Percentiles rank a stretch among this genome's conserved stretches.
phyloP scores from a whole-genome alignment of 331 rosid genomes.

The Cydonia oblonga region DNA sequence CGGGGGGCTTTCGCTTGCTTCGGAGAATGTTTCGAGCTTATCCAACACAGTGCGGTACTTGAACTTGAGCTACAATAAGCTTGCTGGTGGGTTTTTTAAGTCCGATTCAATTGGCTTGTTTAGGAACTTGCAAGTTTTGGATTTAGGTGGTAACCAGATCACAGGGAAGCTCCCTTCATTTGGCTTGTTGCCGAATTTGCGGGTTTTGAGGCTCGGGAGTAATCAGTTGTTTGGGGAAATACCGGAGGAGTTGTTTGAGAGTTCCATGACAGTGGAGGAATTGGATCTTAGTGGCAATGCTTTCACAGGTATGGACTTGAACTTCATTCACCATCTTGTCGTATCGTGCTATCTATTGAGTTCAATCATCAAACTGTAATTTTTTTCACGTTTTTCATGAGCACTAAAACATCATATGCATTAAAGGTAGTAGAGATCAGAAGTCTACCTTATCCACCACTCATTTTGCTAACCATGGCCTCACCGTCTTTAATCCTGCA shows the following conservation, averaged over 20 bases:
- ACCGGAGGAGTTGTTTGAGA: slow-evolving; percentile 51
- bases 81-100: slow-evolving; percentile 54
- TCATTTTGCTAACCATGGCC: not conserved
- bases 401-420: not conserved
- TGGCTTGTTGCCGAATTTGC: slow-evolving; percentile 40
- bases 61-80: slow-evolving; percentile 48
- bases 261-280: slow-evolving; percentile 46
- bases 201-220: slow-evolving; percentile 40
- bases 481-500: not conserved
- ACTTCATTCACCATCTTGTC: not conserved
- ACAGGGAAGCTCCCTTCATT: slow-evolving; percentile 67
- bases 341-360: not conserved
- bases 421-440: not conserved
- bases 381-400: not conserved
- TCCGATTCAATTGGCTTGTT: slow-evolving; percentile 41
- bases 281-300: slow-evolving; percentile 83
- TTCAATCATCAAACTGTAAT: not conserved
- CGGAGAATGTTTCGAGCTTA: slow-evolving; percentile 46
- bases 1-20: slow-evolving; percentile 40
- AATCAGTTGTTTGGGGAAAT: slow-evolving; percentile 54
- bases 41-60: slow-evolving; percentile 51
- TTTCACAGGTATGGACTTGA: slow-evolving; percentile 53
- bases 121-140: slow-evolving; percentile 61
- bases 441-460: not conserved
- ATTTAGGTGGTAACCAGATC: slow-evolving; percentile 53